These are phyloP conservation scores for Acrocalymma vagum DNA, from an alignment of 2,329 filamentous ascomycete genomes.

Conservation along the genomic window DNA sequence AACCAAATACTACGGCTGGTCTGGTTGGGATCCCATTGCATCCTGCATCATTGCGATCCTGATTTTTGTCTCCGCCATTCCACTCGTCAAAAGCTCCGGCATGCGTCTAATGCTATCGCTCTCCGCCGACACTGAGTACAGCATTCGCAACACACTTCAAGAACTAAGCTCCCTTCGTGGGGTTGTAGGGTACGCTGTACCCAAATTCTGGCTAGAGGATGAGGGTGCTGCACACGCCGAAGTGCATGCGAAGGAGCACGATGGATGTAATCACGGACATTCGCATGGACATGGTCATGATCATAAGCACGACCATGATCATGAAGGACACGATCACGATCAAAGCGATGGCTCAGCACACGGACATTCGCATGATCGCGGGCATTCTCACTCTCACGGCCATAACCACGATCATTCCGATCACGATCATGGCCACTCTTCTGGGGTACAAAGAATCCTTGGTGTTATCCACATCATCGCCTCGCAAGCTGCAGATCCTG, in stretches of 20 bases:
- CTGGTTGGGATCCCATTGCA: slow-evolving; percentile 92
- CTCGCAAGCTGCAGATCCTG: slow-evolving; percentile 73
- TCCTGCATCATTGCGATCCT: slow-evolving; percentile 92
- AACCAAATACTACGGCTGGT: slow-evolving; percentile 88
- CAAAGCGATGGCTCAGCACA: too few relatives aligned
- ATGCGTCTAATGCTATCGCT: slow-evolving; percentile 84
- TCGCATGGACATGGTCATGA: slow-evolving; percentile 38
- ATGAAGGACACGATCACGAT: slow-evolving; percentile 41
- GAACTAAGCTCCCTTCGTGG: slow-evolving; percentile 84
- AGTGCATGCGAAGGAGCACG: slow-evolving; percentile 51
- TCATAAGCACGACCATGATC: slow-evolving; percentile 46
- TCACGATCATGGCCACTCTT: slow-evolving; percentile 44
- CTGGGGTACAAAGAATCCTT: slow-evolving; percentile 63
- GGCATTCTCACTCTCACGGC: slow-evolving; percentile 9
- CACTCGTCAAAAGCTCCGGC: slow-evolving; percentile 85
- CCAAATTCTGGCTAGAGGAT: slow-evolving; percentile 93
- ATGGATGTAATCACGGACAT: slow-evolving; percentile 35
- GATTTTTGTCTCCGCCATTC: slow-evolving; percentile 91
- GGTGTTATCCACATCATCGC: slow-evolving; percentile 90
- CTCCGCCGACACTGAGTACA: slow-evolving; percentile 86
- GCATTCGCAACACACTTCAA: slow-evolving; percentile 82
- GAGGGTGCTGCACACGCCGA: slow-evolving; percentile 53
- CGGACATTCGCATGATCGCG: slow-evolving; percentile 38
- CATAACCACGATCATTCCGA: slow-evolving; percentile 35
- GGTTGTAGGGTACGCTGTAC: slow-evolving; percentile 84